Conservation (phyloP, 805 yeast genomes). For the Ogataea thermomethanolica region DNA sequence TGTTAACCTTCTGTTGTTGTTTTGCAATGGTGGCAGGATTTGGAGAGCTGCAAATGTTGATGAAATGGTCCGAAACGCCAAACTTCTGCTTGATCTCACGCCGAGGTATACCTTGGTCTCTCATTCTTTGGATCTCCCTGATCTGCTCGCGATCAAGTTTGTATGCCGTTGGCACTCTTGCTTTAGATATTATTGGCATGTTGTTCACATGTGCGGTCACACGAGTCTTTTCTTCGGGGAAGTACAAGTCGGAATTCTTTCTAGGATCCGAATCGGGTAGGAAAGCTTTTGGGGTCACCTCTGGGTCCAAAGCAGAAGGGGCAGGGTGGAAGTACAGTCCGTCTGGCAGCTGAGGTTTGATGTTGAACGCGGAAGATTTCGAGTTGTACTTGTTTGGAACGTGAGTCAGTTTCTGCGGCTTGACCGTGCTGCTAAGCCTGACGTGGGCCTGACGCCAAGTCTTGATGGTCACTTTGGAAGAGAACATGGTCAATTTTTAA, state of each 20-base stretch:
- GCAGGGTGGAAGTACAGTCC: slow-evolving; percentile 37
- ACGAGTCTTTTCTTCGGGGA: slow-evolving; percentile 23
- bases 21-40: slow-evolving; percentile 20
- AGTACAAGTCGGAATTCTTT: slow-evolving; percentile 25
- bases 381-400: slow-evolving; percentile 37
- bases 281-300: slow-evolving; percentile 35
- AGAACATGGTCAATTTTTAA: slow-evolving; percentile 1
- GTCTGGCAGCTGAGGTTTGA: slow-evolving; percentile 32
- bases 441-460: neutral
- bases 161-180: slow-evolving; percentile 27
- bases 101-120: slow-evolving; percentile 31
- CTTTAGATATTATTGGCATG: slow-evolving; percentile 30
- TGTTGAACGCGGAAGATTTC: slow-evolving; percentile 36
- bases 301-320: slow-evolving; percentile 33
- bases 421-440: slow-evolving; percentile 11
- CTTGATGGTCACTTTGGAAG: neutral
- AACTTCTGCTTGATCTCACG: slow-evolving; percentile 30
- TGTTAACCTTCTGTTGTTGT: slow-evolving; percentile 20
- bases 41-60: slow-evolving; percentile 29
- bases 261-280: slow-evolving; percentile 33
- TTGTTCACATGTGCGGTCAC: slow-evolving; percentile 21
- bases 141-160: slow-evolving; percentile 26
- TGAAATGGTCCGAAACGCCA: slow-evolving; percentile 29
- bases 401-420: slow-evolving; percentile 27
- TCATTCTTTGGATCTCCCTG: slow-evolving; percentile 28